phyloP scores from a whole-genome alignment of 352 stramenopile genomes.

The Phytophthora cryptogea region DNA sequence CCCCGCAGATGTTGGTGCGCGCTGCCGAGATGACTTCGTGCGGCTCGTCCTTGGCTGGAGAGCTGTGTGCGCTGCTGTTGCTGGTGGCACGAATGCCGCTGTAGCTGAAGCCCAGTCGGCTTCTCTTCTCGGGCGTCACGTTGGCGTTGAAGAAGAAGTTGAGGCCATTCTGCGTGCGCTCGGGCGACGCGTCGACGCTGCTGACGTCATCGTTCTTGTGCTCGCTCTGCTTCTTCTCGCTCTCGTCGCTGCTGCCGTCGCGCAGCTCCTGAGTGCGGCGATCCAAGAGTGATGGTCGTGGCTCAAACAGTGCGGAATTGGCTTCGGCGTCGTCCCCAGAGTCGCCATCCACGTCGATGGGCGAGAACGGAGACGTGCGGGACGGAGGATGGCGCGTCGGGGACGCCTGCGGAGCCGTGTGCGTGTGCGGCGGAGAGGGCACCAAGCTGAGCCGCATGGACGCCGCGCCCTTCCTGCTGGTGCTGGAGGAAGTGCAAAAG shows the following conservation, averaged over 20 bases:
- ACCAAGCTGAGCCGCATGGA: slow-evolving; percentile 33
- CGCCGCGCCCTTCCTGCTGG: not conserved
- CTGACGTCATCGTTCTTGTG: slow-evolving; percentile 14
- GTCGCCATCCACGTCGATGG: slow-evolving; percentile 38
- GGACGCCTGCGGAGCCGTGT: slow-evolving; percentile 7
- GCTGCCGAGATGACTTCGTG: slow-evolving; percentile 31
- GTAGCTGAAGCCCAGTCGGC: not conserved
- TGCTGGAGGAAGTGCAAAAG: not conserved
- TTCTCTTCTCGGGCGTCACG: not conserved
- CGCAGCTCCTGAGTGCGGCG: not conserved
- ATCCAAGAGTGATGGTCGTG: slow-evolving; percentile 29
- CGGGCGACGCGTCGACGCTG: not conserved
- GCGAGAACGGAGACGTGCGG: slow-evolving; percentile 20
- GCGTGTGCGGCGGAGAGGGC: slow-evolving; percentile 11
- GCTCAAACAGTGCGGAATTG: slow-evolving; percentile 6
- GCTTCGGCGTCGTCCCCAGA: slow-evolving; percentile 23
- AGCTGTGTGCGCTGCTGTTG: slow-evolving; percentile 11
- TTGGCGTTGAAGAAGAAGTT: slow-evolving; percentile 41
- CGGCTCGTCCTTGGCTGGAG: slow-evolving; percentile 8
- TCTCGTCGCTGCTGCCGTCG: slow-evolving; percentile 28
- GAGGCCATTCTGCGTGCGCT: slow-evolving; percentile 3
- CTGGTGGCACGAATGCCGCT: slow-evolving; percentile 3
- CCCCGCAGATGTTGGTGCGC: slow-evolving; percentile 42
- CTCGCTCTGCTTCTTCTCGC: slow-evolving; percentile 21
- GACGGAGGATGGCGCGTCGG: not conserved